phyloP scores from a whole-genome alignment of 202 grass and related monocot species.

The Hordeum pubiflorum region DNA sequence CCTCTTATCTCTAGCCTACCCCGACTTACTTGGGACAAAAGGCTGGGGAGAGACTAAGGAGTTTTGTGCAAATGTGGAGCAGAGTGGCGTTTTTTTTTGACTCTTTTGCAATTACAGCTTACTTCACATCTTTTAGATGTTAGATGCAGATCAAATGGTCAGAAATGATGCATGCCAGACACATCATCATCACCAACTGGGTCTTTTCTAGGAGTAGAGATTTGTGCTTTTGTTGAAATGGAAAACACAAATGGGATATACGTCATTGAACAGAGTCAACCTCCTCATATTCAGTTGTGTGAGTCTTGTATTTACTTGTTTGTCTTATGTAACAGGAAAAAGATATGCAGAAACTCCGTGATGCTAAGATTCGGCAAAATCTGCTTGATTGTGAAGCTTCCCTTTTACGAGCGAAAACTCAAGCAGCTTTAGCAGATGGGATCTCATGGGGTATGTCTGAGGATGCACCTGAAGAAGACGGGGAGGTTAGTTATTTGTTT shows the following conservation, averaged over 20 bases:
- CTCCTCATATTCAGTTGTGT: conserved; percentile 13
- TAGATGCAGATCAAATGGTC: background rate
- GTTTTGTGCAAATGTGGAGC: background rate
- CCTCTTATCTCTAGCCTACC: background rate
- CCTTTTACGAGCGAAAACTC: conserved; percentile 65
- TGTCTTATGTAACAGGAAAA: conserved; percentile 55
- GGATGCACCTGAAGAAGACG: conserved; percentile 74
- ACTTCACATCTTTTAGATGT: background rate
- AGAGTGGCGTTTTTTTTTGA: background rate
- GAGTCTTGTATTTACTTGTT: conserved; percentile 19
- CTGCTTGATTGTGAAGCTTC: conserved; percentile 81
- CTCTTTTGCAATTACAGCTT: background rate
- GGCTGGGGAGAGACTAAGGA: background rate
- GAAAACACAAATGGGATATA: background rate
- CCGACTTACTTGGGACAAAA: too few relatives aligned
- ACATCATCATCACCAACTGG: background rate
- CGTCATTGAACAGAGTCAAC: background rate
- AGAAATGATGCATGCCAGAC: background rate
- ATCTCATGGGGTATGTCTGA: conserved; percentile 95
- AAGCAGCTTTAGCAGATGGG: conserved; percentile 85
- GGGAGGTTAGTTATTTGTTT: conserved; percentile 45
- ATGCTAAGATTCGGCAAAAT: conserved; percentile 65
- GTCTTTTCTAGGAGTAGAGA: background rate
- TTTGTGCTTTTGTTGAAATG: background rate
- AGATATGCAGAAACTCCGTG: conserved; percentile 72